Evolutionary conservation across 2,329 filamentous ascomycete species (phyloP).

Genomic region (Emericellopsis cladophorae): DNA sequence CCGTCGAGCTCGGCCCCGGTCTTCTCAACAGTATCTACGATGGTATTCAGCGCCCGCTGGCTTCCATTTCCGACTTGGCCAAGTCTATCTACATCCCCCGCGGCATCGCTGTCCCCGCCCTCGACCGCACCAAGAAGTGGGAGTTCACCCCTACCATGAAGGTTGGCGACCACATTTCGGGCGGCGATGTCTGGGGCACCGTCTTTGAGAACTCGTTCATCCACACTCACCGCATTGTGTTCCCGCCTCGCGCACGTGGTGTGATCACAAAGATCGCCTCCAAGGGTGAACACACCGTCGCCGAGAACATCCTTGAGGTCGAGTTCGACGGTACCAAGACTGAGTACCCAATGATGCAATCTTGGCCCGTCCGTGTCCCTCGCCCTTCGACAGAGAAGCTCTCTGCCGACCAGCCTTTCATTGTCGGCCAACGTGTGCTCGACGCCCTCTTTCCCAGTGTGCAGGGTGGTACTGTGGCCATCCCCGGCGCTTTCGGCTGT

Average conservation of each 20-base stretch:
- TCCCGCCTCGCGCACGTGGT: conserved; percentile 80
- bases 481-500: conserved; percentile 95
- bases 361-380: conserved; percentile 94
- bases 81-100: conserved; percentile 96
- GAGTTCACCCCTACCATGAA: conserved; percentile 86
- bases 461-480: conserved; percentile 93
- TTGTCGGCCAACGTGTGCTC: conserved; percentile 92
- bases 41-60: conserved; percentile 91
- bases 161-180: conserved; percentile 93
- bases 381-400: conserved; percentile 87
- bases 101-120: conserved; percentile 74
- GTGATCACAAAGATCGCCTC: conserved; percentile 83
- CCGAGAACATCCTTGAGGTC: conserved; percentile 85
- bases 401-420: conserved; percentile 77
- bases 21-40: conserved; percentile 99
- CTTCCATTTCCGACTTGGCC: conserved; percentile 64
- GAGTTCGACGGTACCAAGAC: conserved; percentile 96
- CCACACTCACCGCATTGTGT: conserved; percentile 81
- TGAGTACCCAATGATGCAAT: conserved; percentile 96
- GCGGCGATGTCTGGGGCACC: conserved; percentile 88
- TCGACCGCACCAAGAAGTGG: conserved; percentile 91
- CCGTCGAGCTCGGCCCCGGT: conserved; percentile 92
- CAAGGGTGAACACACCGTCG: conserved; percentile 88
- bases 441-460: conserved; percentile 95
- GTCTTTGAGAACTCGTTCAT: conserved; percentile 96